Percentiles rank a stretch among this genome's conserved stretches.
phyloP scores from a whole-genome alignment of 805 yeast species.

The Tetrapisispora fleetii region DNA sequence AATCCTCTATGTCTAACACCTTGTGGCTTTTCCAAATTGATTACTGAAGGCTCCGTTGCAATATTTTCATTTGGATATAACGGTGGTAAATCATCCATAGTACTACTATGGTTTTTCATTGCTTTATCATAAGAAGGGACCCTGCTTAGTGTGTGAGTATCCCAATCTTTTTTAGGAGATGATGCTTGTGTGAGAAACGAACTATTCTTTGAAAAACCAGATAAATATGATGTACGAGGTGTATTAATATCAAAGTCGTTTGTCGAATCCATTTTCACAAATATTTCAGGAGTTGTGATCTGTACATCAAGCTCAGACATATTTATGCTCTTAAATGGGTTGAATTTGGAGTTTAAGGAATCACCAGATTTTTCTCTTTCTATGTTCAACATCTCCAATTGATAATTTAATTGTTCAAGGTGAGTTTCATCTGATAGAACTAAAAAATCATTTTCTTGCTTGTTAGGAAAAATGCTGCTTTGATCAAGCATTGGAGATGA shows the following conservation, averaged over 20 bases:
- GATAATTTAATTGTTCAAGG: slow-evolving; percentile 1
- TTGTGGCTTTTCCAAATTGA: slow-evolving; percentile 20
- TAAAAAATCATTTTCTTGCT: neutral
- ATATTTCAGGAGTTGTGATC: neutral
- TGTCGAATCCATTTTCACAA: neutral
- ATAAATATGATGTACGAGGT: slow-evolving; percentile 47
- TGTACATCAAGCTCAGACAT: neutral
- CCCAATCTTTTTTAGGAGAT: slow-evolving; percentile 30
- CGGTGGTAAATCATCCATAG: slow-evolving; percentile 57
- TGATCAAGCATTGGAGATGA: neutral
- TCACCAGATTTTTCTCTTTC: slow-evolving; percentile 6
- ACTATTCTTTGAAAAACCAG: slow-evolving; percentile 41
- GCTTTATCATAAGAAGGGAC: slow-evolving; percentile 88
- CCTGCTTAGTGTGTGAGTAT: slow-evolving; percentile 40
- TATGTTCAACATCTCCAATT: slow-evolving; percentile 11
- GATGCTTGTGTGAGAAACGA: slow-evolving; percentile 33
- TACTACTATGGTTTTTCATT: slow-evolving; percentile 39
- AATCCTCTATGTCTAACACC: slow-evolving; percentile 21
- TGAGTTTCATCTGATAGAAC: neutral
- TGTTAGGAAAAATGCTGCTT: neutral
- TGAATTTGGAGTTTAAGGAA: neutral
- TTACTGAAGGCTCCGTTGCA: neutral
- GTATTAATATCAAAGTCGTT: slow-evolving; percentile 5
- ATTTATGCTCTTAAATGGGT: neutral
- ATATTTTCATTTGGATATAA: slow-evolving; percentile 34